Percentiles rank a stretch among this genome's conserved stretches.
Conservation (phyloP, 2,329 filamentous ascomycete species). For the Sporothrix globosa region DNA sequence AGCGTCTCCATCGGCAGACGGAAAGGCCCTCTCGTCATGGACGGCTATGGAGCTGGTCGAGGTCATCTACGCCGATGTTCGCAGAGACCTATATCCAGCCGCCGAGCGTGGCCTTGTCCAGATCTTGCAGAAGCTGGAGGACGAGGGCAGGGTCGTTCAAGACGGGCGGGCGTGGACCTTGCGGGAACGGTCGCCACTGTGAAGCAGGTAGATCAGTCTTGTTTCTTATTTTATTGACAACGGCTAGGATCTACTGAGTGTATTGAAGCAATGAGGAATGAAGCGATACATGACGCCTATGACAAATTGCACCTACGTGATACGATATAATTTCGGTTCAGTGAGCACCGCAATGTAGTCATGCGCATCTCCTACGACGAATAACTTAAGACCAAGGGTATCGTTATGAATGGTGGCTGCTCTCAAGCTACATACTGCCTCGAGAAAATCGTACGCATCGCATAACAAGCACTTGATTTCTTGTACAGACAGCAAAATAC, state of each 20-base stretch:
- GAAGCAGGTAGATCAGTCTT: conserved; percentile 18
- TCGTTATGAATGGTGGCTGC: not conserved
- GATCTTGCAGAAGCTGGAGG: conserved; percentile 76
- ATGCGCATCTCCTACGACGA: too few species aligned
- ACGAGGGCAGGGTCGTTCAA: conserved; percentile 67
- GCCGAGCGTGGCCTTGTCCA: conserved; percentile 77
- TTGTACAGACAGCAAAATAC: too few species aligned
- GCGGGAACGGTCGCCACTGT: conserved; percentile 50
- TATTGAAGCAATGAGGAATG: not conserved
- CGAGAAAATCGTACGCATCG: not conserved
- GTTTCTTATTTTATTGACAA: not conserved
- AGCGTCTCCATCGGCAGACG: not conserved
- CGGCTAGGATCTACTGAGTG: not conserved
- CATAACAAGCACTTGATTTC: not conserved
- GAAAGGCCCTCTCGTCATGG: conserved; percentile 53
- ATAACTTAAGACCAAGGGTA: too few species aligned
- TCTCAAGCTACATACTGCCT: not conserved
- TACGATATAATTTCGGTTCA: not conserved
- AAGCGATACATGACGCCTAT: not conserved
- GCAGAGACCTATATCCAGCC: conserved; percentile 72
- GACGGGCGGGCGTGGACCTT: conserved; percentile 50
- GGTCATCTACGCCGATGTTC: conserved; percentile 79
- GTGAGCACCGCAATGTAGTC: not conserved
- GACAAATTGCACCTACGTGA: not conserved
- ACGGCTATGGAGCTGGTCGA: conserved; percentile 82